Evolutionary conservation across 805 yeast genomes (phyloP), one percentile per base, ranked within the genome.

Genomic region (Monosporozyma siamensis): DNA sequence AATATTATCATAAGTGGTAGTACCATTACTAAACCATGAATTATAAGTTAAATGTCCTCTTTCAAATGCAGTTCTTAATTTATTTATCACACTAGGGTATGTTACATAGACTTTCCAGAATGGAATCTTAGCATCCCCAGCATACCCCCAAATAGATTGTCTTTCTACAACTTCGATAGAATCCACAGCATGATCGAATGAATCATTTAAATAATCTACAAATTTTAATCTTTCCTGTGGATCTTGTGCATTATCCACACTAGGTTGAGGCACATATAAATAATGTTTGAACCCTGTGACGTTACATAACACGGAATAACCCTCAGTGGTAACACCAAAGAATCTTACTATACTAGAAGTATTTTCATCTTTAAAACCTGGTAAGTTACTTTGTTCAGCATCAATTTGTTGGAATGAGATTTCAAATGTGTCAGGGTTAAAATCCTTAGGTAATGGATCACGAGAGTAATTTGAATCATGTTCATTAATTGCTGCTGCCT

Each of bases 111-210:
- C 69, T 59, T 83, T 85, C 60, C 92, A 72, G 53, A 89, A 92
- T 3, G 95, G 88, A 3, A 81, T 69, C 54, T 80, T 80, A 9
- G 72, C 68, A 52, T 82, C 86, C 47, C 94, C 92, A 44, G 80
- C 80, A 58, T 74, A 92, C 8, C 97, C 97, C 97, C 97, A 90
- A 44, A 92, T 80, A 9, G 94, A 82, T 59, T 90, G 95, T 53
- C 86, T 87, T 55, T 72, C 61, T 4, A 62, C 69, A 11, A 89
- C 68, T 45, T 84, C 87, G 17, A 90, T 68, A 17, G 72, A 72
- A 46, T 75, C 71, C 9, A 87, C 69, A n/a, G 82, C 81, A 41
- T 68, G 70, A 45, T 74, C 80, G 44, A 52, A 64, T 53, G 67
- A 49, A 51, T 62, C 62, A 48, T 68, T 66, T 46, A 83, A 46